Base-by-base conservation (phyloP, 2,329 filamentous ascomycete genomes). In the Fusarium foetens region DNA sequence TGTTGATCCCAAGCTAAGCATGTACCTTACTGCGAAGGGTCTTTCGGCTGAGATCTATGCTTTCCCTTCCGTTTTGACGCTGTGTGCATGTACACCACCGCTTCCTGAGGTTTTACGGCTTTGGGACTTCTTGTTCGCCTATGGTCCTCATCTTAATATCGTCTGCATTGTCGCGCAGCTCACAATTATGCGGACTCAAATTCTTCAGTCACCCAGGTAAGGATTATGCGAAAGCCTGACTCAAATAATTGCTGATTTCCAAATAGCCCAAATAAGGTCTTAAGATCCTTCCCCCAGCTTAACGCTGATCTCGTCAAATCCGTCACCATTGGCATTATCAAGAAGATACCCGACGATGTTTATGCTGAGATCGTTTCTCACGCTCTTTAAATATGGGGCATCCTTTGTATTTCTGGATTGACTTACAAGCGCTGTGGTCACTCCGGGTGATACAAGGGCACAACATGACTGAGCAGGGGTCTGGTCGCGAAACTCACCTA, bases 61-160 rank as follows among this genome's bases (percentile, higher is more conserved):
- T 5, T 99, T 99, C 78, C 94, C 96, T 4, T 97, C 94, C 3
- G 96, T 99, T 1, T 85, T 98, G 71, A 99, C 96, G 0, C 88
- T 99, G 55, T 98, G 94, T 79, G 96, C 96, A 31, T 98, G 96
- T 81, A 99, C 96, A 21, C 96, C 96, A 21, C 96, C 96, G 5
- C 83, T 99, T 60, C 95, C 95, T 0, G 95, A 99, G 82, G 96
- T 99, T 1, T 83, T 99, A 61, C 90, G 93, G 70, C 87, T 99
- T 5, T 99, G 96, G 96, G 96, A 99, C 80, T 99, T 99, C 76
- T 83, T 99, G 27, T 97, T 99, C 78, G 95, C 96, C 0, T 99
- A 98, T 75, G 96, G 96, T 0, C 91, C 94, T 39, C 96, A 99
- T 81, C 82, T 99, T 68, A 99, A 99, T 78, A 94, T 99, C 62